Conservation (phyloP, 805 yeast genomes). For the Metschnikowia lachancei region DNA sequence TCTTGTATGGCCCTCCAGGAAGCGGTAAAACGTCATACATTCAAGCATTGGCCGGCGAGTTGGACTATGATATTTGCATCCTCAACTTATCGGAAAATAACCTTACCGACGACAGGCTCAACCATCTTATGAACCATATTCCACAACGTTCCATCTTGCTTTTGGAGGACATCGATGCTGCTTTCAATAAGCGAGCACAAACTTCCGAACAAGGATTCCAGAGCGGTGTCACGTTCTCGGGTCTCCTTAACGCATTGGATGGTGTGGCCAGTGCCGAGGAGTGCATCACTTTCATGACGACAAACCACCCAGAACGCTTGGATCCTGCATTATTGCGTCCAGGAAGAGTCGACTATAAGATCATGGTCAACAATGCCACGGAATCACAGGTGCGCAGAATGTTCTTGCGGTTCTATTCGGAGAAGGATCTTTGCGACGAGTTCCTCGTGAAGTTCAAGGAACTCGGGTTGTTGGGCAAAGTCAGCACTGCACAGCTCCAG, state of each 20-base stretch:
- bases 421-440: slow-evolving; percentile 51
- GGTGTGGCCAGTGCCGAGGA: slow-evolving; percentile 98
- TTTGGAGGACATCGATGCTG: slow-evolving; percentile 94
- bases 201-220: slow-evolving; percentile 71
- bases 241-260: slow-evolving; percentile 87
- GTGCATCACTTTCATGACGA: slow-evolving; percentile 94
- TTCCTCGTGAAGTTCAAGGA: slow-evolving; percentile 47
- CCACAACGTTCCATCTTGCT: slow-evolving; percentile 85
- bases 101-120: slow-evolving; percentile 89
- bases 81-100: slow-evolving; percentile 87
- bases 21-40: slow-evolving; percentile 94
- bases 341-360: slow-evolving; percentile 87
- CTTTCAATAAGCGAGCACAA: slow-evolving; percentile 80
- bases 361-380: slow-evolving; percentile 82
- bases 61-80: slow-evolving; percentile 93
- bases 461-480: slow-evolving; percentile 42
- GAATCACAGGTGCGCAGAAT: slow-evolving; percentile 72
- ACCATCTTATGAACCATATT: slow-evolving; percentile 93
- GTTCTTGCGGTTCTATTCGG: slow-evolving; percentile 85
- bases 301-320: slow-evolving; percentile 91
- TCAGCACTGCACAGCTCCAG: slow-evolving; percentile 92
- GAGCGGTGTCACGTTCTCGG: slow-evolving; percentile 93
- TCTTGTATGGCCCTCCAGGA: slow-evolving; percentile 96
- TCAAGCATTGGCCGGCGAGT: slow-evolving; percentile 93
- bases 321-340: slow-evolving; percentile 95